These are phyloP conservation scores for Solanum appendiculatum DNA, from an alignment of 257 asterid genomes.

Conservation along the genomic window DNA sequence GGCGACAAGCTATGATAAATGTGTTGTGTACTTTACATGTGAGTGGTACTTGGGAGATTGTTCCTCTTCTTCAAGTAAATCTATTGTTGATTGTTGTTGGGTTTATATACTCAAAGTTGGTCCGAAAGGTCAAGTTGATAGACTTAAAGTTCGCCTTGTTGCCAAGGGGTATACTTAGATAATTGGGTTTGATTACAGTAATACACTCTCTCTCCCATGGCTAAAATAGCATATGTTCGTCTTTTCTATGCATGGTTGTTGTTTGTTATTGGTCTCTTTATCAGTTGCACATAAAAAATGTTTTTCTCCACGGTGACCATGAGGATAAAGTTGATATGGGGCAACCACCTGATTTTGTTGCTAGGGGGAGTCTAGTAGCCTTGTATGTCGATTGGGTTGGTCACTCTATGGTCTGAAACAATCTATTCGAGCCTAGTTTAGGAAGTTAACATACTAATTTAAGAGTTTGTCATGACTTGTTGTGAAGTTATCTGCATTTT, in stretches of 20 bases:
- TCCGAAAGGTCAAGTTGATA: too few species aligned
- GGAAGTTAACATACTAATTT: not conserved
- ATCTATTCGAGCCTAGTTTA: not conserved
- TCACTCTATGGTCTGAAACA: not conserved
- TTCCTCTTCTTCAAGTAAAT: too few species aligned
- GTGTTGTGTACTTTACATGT: too few species aligned
- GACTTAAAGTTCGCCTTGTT: too few species aligned
- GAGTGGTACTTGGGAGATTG: too few species aligned
- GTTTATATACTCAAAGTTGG: too few species aligned
- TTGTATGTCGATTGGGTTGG: not conserved
- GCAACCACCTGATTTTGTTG: not conserved
- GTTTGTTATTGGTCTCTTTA: not conserved
- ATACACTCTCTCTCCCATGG: not conserved
- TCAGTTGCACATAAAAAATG: not conserved
- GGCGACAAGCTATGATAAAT: too few species aligned
- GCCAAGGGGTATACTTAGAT: too few species aligned
- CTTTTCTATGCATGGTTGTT: not conserved
- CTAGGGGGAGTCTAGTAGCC: not conserved
- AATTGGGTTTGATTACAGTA: too few species aligned
- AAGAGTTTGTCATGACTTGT: not conserved
- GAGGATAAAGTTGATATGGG: not conserved
- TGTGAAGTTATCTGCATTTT: not conserved
- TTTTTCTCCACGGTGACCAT: not conserved
- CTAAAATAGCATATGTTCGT: not conserved
- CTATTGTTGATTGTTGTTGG: too few species aligned